Evolutionary conservation across 2,329 filamentous ascomycete species (phyloP).

Genomic region (Monosporascus sp.): DNA sequence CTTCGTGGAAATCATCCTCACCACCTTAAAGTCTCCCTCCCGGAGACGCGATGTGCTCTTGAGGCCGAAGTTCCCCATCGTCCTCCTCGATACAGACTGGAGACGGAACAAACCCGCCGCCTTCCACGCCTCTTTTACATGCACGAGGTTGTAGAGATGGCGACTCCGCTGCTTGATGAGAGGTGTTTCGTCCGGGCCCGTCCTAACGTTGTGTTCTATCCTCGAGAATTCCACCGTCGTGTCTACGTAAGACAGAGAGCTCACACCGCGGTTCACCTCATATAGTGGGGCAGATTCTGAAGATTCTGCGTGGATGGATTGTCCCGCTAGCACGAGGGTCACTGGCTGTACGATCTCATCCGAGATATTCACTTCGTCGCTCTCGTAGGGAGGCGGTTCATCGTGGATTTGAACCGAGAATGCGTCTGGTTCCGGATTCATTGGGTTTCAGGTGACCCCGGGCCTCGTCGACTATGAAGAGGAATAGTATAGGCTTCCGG

Average conservation of each 20-base stretch:
- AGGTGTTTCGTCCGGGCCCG: background rate
- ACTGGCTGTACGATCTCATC: slow-evolving; percentile 6
- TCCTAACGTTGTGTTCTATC: slow-evolving; percentile 3
- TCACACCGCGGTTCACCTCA: slow-evolving; percentile 8
- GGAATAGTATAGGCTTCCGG: too few relatives aligned
- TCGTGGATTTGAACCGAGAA: too few relatives aligned
- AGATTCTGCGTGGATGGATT: slow-evolving; percentile 32
- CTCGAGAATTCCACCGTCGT: slow-evolving; percentile 7
- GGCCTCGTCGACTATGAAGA: too few relatives aligned
- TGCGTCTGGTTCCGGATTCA: too few relatives aligned
- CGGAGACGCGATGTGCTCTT: slow-evolving; percentile 3
- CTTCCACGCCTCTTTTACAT: background rate
- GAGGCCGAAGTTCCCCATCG: slow-evolving; percentile 7
- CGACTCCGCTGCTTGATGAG: background rate
- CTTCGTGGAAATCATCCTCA: too few relatives aligned
- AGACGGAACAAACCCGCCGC: background rate
- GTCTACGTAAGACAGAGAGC: slow-evolving; percentile 4
- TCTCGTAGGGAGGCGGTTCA: too few relatives aligned
- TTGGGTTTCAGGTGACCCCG: too few relatives aligned
- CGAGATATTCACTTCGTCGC: too few relatives aligned
- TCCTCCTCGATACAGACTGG: slow-evolving; percentile 1
- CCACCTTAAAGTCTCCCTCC: too few relatives aligned
- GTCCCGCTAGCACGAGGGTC: slow-evolving; percentile 37
- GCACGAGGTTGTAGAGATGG: slow-evolving; percentile 8
- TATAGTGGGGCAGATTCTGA: slow-evolving; percentile 27